Conservation (phyloP, 169 alveolate genomes). For the Babesia ovis region DNA sequence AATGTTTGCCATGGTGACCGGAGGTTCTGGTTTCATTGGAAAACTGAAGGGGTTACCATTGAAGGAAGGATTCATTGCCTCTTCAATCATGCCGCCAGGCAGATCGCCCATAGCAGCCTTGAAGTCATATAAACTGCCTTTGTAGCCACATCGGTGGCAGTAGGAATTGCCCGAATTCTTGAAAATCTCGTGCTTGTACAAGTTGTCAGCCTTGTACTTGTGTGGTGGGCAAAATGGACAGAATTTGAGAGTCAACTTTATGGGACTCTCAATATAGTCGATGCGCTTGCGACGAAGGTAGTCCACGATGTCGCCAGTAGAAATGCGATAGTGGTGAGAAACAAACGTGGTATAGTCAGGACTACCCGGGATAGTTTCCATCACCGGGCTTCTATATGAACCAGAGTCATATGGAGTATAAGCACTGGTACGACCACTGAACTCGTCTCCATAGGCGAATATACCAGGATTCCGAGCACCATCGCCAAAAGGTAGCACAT, state of each 20-base stretch:
- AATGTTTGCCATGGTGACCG: slow-evolving; percentile 59
- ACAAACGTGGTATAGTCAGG: slow-evolving; percentile 73
- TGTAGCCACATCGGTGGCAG: slow-evolving; percentile 84
- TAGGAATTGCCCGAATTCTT: slow-evolving; percentile 83
- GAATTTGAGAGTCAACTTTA: slow-evolving; percentile 76
- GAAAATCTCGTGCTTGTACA: slow-evolving; percentile 81
- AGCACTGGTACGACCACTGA: neutral
- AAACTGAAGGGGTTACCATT: slow-evolving; percentile 40
- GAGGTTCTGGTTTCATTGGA: slow-evolving; percentile 24
- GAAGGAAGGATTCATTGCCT: slow-evolving; percentile 40
- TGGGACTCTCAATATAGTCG: slow-evolving; percentile 74
- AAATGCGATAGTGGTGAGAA: slow-evolving; percentile 74
- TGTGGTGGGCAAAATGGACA: slow-evolving; percentile 87
- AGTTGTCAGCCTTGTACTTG: slow-evolving; percentile 77
- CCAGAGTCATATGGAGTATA: neutral
- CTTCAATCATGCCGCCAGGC: slow-evolving; percentile 54
- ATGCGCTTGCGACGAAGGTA: slow-evolving; percentile 78
- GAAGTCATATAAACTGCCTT: slow-evolving; percentile 86
- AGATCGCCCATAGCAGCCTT: slow-evolving; percentile 82
- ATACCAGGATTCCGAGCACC: neutral
- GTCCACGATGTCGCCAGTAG: slow-evolving; percentile 73
- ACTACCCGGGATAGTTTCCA: neutral
- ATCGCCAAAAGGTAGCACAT: neutral
- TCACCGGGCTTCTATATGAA: neutral
- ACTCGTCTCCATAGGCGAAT: slow-evolving; percentile 10